Base-by-base conservation (phyloP, 176 grass and related monocot genomes). In the Avena sativa region DNA sequence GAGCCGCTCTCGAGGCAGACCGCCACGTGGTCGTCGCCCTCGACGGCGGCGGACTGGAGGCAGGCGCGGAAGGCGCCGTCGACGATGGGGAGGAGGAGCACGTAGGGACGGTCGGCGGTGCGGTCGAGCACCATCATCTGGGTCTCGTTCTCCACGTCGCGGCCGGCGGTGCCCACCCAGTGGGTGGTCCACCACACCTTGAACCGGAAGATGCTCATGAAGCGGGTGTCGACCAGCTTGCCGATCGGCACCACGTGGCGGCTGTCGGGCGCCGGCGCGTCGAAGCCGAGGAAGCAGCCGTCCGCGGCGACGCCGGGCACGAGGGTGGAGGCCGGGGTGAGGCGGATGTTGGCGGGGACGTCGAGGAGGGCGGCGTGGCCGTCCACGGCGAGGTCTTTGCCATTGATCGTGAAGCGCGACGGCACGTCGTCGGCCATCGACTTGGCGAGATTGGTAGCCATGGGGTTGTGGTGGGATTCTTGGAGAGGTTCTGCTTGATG, bases 191-290 rank as follows among this genome's bases (percentile, higher is more conserved):
- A 98, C 96, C 96, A 98, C 49, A 94, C 90, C 88, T 98, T 98
- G 91, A 98, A 98, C 40, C 96, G 90, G 86, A 98, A 98, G 46
- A 98, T 94, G 93, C 93, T 98, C 96, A 89, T 98, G 93, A 98
- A 98, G 51, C 82, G 58, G 4, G 85, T 92, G 84, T 76, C 93
- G 0, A 74, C 36, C 10, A 98, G 16, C 30, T 43, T 43, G 40
- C 40, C 40, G 40, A 43, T 43, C 40, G 40, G 40, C 40, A 43
- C 40, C 40, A 43, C 40, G 5, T 43, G 40, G 40, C 40, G 40
- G 40, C 40, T 43, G 40, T 7, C 40, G 6, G 40, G 40, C 5
- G 40, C 40, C 40, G 40, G 40, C 5, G 86, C 30, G 43, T 87
- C 68, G 61, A 98, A 95, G 14, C 93, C 93, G 38, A 98, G 55